These are phyloP conservation scores for Mesembryanthemum crystallinum DNA, from an alignment of 148 eudicot species.

Conservation along the genomic window DNA sequence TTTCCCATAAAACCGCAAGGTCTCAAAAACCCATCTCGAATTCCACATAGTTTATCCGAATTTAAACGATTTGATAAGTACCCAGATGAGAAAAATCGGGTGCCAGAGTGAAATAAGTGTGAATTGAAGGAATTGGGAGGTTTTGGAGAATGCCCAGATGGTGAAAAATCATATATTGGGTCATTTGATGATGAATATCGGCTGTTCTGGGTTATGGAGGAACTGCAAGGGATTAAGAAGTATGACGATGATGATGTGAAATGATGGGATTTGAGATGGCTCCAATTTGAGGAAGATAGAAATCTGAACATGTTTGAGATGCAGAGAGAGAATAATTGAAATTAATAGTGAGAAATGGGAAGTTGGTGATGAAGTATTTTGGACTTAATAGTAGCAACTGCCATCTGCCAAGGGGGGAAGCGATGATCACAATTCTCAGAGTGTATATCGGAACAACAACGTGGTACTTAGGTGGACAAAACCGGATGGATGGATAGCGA, in stretches of 20 bases:
- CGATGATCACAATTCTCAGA: not conserved
- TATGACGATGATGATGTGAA: not conserved
- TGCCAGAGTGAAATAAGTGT: not conserved
- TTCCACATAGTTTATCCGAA: not conserved
- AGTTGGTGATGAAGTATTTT: not conserved
- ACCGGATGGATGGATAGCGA: not conserved
- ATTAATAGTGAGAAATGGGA: not conserved
- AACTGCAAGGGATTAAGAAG: not conserved
- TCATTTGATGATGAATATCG: not conserved
- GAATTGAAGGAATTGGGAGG: not conserved
- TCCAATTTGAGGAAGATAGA: slow-evolving; percentile 27
- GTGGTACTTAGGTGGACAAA: not conserved
- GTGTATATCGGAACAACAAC: not conserved
- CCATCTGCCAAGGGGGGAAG: not conserved
- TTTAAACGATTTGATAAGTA: slow-evolving; percentile 15
- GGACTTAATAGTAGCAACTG: not conserved
- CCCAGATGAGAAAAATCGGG: slow-evolving; percentile 39
- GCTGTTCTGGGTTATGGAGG: slow-evolving; percentile 6
- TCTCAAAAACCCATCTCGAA: slow-evolving; percentile 31
- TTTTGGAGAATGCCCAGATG: slow-evolving; percentile 30
- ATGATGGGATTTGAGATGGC: slow-evolving; percentile 13
- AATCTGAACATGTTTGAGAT: slow-evolving; percentile 30
- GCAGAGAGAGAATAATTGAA: not conserved
- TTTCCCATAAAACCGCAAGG: slow-evolving; percentile 15
- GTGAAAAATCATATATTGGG: slow-evolving; percentile 8